Conservation (phyloP, 1,284 basidiomycete genomes). For the Neotropicomus parvogracilis region DNA sequence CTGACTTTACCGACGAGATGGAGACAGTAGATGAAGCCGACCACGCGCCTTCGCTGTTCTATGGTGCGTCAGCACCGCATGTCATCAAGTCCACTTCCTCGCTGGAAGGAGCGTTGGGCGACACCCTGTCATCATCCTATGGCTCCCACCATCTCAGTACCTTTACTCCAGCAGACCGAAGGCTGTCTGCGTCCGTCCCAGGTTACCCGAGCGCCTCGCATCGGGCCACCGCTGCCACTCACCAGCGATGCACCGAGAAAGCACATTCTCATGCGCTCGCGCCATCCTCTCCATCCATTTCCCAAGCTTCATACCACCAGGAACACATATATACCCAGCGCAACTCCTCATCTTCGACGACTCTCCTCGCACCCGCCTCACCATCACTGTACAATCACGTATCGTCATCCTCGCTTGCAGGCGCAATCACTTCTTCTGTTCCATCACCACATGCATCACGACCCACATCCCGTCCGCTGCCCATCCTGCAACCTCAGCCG, state of each 20-base stretch:
- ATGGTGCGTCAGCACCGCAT: constrained; percentile 24
- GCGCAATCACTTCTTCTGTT: constrained; percentile 24
- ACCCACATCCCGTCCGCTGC: constrained; percentile 26
- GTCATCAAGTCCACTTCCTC: constrained; percentile 32
- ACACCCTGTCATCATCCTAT: constrained; percentile 18
- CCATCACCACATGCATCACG: constrained; percentile 17
- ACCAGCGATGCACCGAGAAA: constrained; percentile 22
- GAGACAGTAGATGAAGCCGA: constrained; percentile 25
- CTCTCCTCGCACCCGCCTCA: constrained; percentile 20
- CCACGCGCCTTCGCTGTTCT: constrained; percentile 16
- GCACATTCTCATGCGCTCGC: constrained; percentile 10
- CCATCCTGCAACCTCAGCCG: constrained; percentile 52
- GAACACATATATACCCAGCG: constrained; percentile 25
- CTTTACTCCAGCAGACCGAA: constrained; percentile 24
- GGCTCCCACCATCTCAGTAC: constrained; percentile 1
- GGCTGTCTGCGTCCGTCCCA: constrained; percentile 32
- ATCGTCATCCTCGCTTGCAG: constrained; percentile 28
- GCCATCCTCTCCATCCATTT: constrained; percentile 7
- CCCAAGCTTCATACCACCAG: constrained; percentile 16
- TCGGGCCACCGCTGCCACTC: constrained; percentile 11
- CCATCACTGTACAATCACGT: constrained; percentile 22
- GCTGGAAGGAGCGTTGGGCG: constrained; percentile 32
- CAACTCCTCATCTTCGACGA: constrained; percentile 14
- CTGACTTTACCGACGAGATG: constrained; percentile 33
- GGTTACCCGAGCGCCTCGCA: constrained; percentile 28